phyloP scores from a whole-genome alignment of 306 rosid genomes.

The Parietaria judaica region DNA sequence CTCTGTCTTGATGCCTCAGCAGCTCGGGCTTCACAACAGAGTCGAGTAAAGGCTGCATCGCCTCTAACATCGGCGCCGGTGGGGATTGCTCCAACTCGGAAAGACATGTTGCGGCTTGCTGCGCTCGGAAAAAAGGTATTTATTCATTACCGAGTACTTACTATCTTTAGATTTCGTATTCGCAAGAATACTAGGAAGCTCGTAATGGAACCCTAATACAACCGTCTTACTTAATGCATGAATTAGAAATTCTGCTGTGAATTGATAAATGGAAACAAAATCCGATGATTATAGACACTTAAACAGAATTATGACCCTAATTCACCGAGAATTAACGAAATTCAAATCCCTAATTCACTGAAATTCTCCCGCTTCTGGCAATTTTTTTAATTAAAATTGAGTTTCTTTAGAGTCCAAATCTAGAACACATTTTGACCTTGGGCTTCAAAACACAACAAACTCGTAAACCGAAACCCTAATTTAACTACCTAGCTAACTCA shows the following conservation, averaged over 20 bases:
- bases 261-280: not conserved
- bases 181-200: not conserved
- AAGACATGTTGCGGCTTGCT: slow-evolving; percentile 87
- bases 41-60: slow-evolving; percentile 76
- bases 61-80: slow-evolving; percentile 54
- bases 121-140: slow-evolving; percentile 30
- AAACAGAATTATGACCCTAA: slow-evolving; percentile 2
- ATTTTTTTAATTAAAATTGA: not conserved
- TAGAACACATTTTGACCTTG: not conserved
- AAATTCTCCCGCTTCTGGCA: not conserved
- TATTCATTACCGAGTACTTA: slow-evolving; percentile 2
- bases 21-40: slow-evolving; percentile 77
- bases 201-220: not conserved
- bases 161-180: not conserved
- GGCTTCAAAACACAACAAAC: not conserved
- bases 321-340: not conserved
- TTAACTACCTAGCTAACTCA: not conserved
- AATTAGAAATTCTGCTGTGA: not conserved
- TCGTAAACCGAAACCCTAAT: slow-evolving; percentile 16
- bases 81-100: slow-evolving; percentile 94
- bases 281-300: not conserved
- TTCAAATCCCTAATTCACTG: not conserved
- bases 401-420: slow-evolving; percentile 1
- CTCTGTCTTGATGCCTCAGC: slow-evolving; percentile 90
- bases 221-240: not conserved